Evolutionary conservation across 2,329 filamentous ascomycete species (phyloP).

Genomic region (Dendrostoma leiphaemia): DNA sequence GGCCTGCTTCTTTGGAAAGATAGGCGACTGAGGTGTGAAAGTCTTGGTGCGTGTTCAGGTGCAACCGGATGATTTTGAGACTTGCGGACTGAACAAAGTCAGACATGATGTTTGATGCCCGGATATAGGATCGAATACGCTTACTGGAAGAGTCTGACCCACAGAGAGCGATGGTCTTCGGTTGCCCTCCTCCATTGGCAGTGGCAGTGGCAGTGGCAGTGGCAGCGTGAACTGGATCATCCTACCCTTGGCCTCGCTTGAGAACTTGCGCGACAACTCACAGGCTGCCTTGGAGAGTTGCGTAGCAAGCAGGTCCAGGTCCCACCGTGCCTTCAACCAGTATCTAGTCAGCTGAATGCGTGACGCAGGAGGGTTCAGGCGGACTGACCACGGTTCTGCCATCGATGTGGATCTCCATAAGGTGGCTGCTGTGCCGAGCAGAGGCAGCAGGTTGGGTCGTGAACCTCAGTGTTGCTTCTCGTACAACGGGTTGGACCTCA

Average conservation of each 20-base stretch:
- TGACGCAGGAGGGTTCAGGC: no score
- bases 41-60: not conserved
- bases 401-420: conserved; percentile 15
- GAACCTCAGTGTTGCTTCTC: conserved; percentile 4
- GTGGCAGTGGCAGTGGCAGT: not conserved
- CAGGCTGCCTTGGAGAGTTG: not conserved
- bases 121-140: not conserved
- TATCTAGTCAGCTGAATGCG: not conserved
- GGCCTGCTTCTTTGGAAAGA: conserved; percentile 3
- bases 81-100: not conserved
- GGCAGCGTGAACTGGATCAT: conserved; percentile 8
- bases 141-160: not conserved
- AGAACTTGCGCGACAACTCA: not conserved
- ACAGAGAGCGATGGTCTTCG: not conserved
- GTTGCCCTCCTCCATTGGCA: not conserved
- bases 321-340: conserved; percentile 8
- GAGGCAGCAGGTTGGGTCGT: no score
- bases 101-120: not conserved
- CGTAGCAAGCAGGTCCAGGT: not conserved
- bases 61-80: conserved; percentile 1
- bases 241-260: not conserved
- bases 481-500: not conserved
- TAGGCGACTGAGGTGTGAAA: conserved; percentile 11
- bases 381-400: conserved; percentile 8
- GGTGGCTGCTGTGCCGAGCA: not conserved